Conservation (phyloP, 2,329 filamentous ascomycete genomes). For the Monosporascus ibericus region DNA sequence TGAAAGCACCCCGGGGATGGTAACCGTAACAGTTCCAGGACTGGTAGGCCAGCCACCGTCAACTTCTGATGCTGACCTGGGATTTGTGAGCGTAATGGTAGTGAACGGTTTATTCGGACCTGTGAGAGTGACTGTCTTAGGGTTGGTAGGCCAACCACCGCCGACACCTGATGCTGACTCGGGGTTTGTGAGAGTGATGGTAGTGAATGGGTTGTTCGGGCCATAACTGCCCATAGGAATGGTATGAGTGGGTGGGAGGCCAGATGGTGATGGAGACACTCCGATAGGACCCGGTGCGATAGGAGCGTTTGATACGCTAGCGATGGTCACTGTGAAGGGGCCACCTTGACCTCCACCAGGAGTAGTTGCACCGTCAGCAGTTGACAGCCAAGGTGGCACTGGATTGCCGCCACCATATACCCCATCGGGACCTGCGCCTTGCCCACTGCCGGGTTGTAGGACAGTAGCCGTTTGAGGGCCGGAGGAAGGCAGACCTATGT, state of each 20-base stretch:
- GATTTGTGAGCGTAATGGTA: too few relatives aligned
- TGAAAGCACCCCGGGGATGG: too few relatives aligned
- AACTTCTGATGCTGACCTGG: too few relatives aligned
- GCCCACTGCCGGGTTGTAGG: background rate
- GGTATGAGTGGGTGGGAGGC: conserved; percentile 10
- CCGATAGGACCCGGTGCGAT: conserved; percentile 7
- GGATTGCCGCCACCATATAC: background rate
- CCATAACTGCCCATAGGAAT: conserved; percentile 9
- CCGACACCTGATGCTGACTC: too few relatives aligned
- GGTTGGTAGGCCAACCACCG: too few relatives aligned
- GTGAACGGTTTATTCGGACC: too few relatives aligned
- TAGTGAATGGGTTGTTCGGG: conserved; percentile 13
- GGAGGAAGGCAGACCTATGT: background rate
- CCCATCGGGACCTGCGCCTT: background rate
- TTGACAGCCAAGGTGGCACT: background rate
- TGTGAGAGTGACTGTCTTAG: too few relatives aligned
- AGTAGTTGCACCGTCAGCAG: conserved; percentile 4
- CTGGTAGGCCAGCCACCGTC: too few relatives aligned
- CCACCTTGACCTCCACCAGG: conserved; percentile 8
- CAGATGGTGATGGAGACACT: conserved; percentile 10
- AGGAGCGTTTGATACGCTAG: conserved; percentile 6
- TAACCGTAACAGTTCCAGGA: too few relatives aligned
- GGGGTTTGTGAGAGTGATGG: conserved; percentile 10
- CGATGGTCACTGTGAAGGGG: background rate
- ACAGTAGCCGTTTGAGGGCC: background rate